These are phyloP conservation scores for Chaetomium tenue DNA, from an alignment of 495 filamentous ascomycete genomes.

Conservation along the genomic window DNA sequence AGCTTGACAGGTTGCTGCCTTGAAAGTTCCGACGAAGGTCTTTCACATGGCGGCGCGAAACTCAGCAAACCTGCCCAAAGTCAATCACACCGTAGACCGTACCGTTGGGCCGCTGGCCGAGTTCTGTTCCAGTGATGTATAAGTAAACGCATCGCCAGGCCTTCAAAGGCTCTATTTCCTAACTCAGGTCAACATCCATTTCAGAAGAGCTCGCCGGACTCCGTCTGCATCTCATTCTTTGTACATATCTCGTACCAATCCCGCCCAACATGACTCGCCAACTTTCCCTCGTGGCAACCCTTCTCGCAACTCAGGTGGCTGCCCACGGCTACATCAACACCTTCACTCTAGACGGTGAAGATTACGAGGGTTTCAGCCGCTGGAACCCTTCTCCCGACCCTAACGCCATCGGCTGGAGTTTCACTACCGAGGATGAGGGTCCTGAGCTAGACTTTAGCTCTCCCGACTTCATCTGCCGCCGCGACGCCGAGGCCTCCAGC, in stretches of 20 bases:
- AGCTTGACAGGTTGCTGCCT: slow-evolving; percentile 4
- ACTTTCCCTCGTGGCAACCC: neutral
- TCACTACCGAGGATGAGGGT: slow-evolving; percentile 1
- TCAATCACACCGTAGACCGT: neutral
- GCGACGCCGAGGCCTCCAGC: neutral
- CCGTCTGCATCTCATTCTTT: neutral
- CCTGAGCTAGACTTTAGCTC: neutral
- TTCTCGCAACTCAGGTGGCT: neutral
- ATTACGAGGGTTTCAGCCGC: slow-evolving; percentile 9
- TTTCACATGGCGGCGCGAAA: neutral
- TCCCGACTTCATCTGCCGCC: slow-evolving; percentile 7
- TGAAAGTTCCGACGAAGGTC: slow-evolving; percentile 7
- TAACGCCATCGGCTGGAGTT: slow-evolving; percentile 3
- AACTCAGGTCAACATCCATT: neutral
- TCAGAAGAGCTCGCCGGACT: neutral
- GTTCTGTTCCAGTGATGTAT: slow-evolving; percentile 7
- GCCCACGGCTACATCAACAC: slow-evolving; percentile 6
- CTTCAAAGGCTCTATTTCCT: neutral
- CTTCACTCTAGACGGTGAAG: neutral
- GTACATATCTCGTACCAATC: neutral
- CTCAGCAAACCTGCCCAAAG: neutral
- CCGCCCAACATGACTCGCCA: slow-evolving; percentile 1
- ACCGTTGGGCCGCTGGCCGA: neutral
- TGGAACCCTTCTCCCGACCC: slow-evolving; percentile 5
- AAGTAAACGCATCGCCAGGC: neutral